Percentiles rank a stretch among this genome's conserved stretches.
Conservation (phyloP, 2,329 filamentous ascomycete genomes). For the Polychaeton citri region DNA sequence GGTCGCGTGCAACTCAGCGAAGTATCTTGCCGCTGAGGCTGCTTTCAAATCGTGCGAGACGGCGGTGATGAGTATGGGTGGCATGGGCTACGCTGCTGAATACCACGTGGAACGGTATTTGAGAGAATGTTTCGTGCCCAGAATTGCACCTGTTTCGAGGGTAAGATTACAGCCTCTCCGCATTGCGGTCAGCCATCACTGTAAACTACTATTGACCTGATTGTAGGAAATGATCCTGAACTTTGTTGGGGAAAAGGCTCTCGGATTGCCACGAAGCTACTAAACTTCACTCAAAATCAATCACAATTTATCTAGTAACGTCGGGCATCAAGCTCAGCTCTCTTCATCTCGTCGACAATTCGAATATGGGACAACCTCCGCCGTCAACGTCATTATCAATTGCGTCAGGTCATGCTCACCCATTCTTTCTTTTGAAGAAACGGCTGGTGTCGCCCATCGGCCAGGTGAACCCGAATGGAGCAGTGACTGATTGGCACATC, state of each 20-base stretch:
- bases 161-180: no score
- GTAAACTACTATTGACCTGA: slow-evolving; percentile 2
- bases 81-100: slow-evolving; percentile 51
- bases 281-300: no score
- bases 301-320: no score
- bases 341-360: no score
- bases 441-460: slow-evolving; percentile 31
- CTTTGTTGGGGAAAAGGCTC: slow-evolving; percentile 54
- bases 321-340: no score
- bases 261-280: slow-evolving; percentile 56
- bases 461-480: slow-evolving; percentile 23
- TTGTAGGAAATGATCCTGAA: slow-evolving; percentile 61
- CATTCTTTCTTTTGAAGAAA: slow-evolving; percentile 24
- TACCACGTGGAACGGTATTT: slow-evolving; percentile 50
- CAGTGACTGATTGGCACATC: slow-evolving; percentile 21
- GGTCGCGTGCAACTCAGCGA: slow-evolving; percentile 43
- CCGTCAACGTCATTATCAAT: no score
- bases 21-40: slow-evolving; percentile 47
- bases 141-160: slow-evolving; percentile 46
- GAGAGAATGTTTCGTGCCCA: slow-evolving; percentile 44
- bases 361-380: no score
- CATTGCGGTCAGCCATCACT: background rate
- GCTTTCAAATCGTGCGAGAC: slow-evolving; percentile 47
- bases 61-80: slow-evolving; percentile 44
- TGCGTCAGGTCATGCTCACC: background rate